A percentile compares a stretch with the other conserved stretches of the same genome.
Evolutionary conservation across 192 early-diverging fungal genomes (phyloP).

Genomic region (Coemansia sp.): DNA sequence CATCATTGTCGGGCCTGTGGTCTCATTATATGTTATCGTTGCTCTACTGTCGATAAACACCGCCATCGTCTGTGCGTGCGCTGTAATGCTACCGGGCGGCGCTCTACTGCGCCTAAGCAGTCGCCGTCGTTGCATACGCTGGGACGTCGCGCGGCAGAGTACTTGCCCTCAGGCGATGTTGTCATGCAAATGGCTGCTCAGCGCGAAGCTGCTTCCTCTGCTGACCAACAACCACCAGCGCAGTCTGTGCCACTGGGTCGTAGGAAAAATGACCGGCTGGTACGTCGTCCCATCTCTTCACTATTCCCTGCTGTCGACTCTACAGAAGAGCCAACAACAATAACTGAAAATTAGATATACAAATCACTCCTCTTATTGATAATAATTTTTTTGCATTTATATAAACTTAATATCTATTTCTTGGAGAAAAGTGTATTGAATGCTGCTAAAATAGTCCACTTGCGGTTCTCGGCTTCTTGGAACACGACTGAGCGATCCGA

Average conservation of each 20-base stretch:
- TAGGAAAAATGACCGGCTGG: slow-evolving; percentile 15
- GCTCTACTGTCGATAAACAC: slow-evolving; percentile 24
- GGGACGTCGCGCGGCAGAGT: slow-evolving; percentile 33
- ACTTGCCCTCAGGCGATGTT: slow-evolving; percentile 21
- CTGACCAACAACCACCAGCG: not conserved
- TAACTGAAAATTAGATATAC: not conserved
- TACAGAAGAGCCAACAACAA: not conserved
- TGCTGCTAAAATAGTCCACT: slow-evolving; percentile 94
- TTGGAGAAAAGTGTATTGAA: slow-evolving; percentile 62
- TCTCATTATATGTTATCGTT: slow-evolving; percentile 55
- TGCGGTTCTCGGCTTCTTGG: slow-evolving; percentile 98
- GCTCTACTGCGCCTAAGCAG: slow-evolving; percentile 9
- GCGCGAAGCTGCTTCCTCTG: slow-evolving; percentile 9
- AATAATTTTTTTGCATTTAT: not conserved
- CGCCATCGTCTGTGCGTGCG: slow-evolving; percentile 37
- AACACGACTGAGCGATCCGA: slow-evolving; percentile 90
- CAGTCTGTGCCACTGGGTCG: slow-evolving; percentile 8
- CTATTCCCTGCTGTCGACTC: slow-evolving; percentile 19
- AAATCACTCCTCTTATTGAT: too few species aligned
- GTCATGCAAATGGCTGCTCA: slow-evolving; percentile 36
- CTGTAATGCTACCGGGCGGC: slow-evolving; percentile 16
- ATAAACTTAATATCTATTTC: slow-evolving; percentile 24
- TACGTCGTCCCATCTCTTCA: slow-evolving; percentile 37
- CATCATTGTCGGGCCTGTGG: slow-evolving; percentile 55
- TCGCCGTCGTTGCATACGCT: slow-evolving; percentile 42